phyloP scores from a whole-genome alignment of 257 asterid species.

The Jacaranda mimosifolia region DNA sequence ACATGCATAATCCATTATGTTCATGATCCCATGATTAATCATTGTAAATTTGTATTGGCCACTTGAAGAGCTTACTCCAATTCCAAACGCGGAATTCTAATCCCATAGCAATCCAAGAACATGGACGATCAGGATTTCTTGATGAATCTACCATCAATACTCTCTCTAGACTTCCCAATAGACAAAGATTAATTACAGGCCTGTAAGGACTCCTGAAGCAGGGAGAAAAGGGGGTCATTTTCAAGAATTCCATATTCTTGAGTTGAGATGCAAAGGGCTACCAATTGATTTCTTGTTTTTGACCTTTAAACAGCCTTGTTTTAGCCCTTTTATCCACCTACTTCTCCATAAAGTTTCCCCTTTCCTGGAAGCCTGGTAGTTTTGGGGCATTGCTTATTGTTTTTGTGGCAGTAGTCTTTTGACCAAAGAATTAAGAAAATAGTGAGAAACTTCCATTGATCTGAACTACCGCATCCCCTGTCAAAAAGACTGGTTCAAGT shows the following conservation, averaged over 20 bases:
- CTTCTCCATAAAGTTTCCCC: no score
- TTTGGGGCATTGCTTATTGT: no score
- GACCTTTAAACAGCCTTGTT: no score
- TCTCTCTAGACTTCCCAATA: not conserved
- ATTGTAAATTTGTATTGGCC: not conserved
- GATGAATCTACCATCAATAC: not conserved
- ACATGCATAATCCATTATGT: no score
- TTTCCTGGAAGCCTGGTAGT: no score
- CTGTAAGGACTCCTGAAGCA: no score
- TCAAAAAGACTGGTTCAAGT: not conserved
- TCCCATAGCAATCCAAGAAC: no score
- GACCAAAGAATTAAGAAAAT: not conserved
- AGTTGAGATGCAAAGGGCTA: no score
- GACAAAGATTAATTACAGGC: not conserved
- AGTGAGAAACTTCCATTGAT: not conserved
- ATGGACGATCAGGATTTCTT: not conserved
- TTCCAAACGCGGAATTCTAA: not conserved
- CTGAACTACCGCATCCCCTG: not conserved
- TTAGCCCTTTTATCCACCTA: no score
- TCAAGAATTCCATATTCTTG: no score
- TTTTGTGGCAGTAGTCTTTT: not conserved
- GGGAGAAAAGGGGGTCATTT: no score
- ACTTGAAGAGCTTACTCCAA: constrained; percentile 1
- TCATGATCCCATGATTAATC: not conserved
- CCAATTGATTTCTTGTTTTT: no score